These are phyloP conservation scores for Rhodosporidiobolus sp. DNA, from an alignment of 768 basidiomycete genomes.

Conservation along the genomic window DNA sequence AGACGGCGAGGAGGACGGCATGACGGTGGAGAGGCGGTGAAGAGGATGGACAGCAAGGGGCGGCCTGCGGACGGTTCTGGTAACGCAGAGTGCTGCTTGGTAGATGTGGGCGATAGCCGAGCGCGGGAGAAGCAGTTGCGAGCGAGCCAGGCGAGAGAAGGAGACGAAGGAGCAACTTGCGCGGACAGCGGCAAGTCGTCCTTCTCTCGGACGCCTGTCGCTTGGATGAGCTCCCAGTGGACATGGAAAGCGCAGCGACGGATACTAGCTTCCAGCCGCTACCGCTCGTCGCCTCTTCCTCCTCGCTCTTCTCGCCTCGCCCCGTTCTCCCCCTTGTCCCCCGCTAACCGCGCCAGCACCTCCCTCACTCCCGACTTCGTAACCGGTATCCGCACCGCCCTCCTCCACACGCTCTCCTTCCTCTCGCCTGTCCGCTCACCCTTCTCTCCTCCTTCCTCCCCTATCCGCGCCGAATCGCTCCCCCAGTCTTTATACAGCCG, in stretches of 20 bases:
- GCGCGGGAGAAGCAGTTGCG: no score
- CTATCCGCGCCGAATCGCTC: not conserved
- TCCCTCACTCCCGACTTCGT: slow-evolving; percentile 34
- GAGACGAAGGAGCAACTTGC: no score
- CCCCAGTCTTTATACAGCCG: slow-evolving; percentile 40
- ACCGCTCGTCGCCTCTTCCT: not conserved
- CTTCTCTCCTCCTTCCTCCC: not conserved
- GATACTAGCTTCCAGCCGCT: no score
- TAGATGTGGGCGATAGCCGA: no score
- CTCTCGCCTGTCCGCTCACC: no score
- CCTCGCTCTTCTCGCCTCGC: not conserved
- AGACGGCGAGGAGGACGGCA: no score
- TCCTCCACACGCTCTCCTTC: slow-evolving; percentile 31
- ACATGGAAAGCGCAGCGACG: no score
- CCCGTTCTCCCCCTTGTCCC: not conserved
- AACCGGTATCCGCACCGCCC: slow-evolving; percentile 18
- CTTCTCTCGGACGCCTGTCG: no score
- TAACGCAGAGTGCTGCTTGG: no score
- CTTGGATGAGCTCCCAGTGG: no score
- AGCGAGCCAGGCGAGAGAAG: no score
- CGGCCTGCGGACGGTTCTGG: not conserved
- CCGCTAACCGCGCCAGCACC: not conserved
- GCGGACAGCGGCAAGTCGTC: no score
- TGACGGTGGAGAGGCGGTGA: not conserved
- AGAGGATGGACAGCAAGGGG: not conserved